phyloP scores from a whole-genome alignment of 495 filamentous ascomycete genomes.

The Aspergillus biplanus region DNA sequence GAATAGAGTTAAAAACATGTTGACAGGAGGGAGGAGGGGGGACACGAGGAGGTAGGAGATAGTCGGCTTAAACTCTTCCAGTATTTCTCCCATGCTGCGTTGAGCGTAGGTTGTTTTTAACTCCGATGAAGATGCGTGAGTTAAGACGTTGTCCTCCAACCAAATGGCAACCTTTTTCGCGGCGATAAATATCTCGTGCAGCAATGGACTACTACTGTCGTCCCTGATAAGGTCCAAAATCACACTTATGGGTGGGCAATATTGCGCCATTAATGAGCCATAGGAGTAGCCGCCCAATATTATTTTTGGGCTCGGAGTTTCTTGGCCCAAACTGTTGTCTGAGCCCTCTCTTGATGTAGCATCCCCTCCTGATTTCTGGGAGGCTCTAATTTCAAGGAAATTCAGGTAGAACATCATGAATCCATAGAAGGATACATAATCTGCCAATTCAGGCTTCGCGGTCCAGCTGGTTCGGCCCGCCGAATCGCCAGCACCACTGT shows the following conservation, averaged over 20 bases:
- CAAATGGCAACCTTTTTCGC: slow-evolving; percentile 65
- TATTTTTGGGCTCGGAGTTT: slow-evolving; percentile 30
- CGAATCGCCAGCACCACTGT: slow-evolving; percentile 77
- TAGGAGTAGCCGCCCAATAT: slow-evolving; percentile 90
- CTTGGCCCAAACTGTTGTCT: slow-evolving; percentile 1
- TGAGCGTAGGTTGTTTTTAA: not conserved
- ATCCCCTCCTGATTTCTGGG: not conserved
- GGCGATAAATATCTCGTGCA: slow-evolving; percentile 66
- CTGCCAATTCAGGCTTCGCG: slow-evolving; percentile 73
- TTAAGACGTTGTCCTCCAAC: slow-evolving; percentile 47
- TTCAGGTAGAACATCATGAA: slow-evolving; percentile 76
- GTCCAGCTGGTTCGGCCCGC: slow-evolving; percentile 85
- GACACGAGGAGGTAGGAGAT: slow-evolving; percentile 80
- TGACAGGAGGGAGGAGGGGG: slow-evolving; percentile 69
- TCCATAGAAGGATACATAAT: slow-evolving; percentile 79
- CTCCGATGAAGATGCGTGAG: slow-evolving; percentile 14
- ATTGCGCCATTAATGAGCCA: slow-evolving; percentile 77
- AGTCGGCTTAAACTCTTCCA: slow-evolving; percentile 27
- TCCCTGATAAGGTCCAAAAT: slow-evolving; percentile 62
- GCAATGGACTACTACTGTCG: slow-evolving; percentile 52
- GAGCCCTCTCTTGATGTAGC: not conserved
- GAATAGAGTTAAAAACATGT: slow-evolving; percentile 60
- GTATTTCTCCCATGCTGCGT: not conserved
- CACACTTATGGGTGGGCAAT: slow-evolving; percentile 63
- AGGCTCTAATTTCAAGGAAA: slow-evolving; percentile 25